phyloP scores from a whole-genome alignment of 2,329 filamentous ascomycete genomes.

The Chrysoporthe cubensis region DNA sequence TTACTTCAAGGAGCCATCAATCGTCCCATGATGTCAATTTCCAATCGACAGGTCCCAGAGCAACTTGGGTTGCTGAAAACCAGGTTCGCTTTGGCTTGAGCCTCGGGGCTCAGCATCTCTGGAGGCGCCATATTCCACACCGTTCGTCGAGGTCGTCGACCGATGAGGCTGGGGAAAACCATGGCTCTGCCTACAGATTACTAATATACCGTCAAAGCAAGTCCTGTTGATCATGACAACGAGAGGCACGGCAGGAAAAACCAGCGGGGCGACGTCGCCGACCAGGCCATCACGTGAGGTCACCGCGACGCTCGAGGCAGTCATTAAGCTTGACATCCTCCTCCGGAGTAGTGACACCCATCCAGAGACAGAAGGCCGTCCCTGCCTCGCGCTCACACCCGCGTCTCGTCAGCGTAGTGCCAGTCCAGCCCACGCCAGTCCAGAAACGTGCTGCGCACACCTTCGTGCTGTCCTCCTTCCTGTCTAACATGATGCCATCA shows the following conservation, averaged over 20 bases:
- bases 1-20: slow-evolving; percentile 79
- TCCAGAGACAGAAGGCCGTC: background rate
- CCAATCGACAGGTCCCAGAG: slow-evolving; percentile 96
- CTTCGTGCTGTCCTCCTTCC: background rate
- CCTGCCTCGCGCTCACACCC: background rate
- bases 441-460: background rate
- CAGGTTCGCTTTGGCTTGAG: slow-evolving; percentile 74
- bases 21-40: slow-evolving; percentile 75
- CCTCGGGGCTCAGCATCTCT: slow-evolving; percentile 60
- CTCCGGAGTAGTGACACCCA: background rate
- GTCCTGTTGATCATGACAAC: background rate
- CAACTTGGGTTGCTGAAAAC: slow-evolving; percentile 56
- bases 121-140: slow-evolving; percentile 83
- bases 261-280: background rate
- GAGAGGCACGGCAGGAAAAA: background rate
- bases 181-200: slow-evolving; percentile 69
- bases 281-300: background rate
- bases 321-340: slow-evolving; percentile 35
- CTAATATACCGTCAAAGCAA: background rate
- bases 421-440: background rate
- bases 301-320: background rate
- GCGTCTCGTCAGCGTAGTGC: background rate
- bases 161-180: slow-evolving; percentile 86
- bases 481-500: background rate
- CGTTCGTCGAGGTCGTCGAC: slow-evolving; percentile 89